Base-by-base conservation (phyloP, 1,139 yeast species). In the Nakaseomyces delphensis region DNA sequence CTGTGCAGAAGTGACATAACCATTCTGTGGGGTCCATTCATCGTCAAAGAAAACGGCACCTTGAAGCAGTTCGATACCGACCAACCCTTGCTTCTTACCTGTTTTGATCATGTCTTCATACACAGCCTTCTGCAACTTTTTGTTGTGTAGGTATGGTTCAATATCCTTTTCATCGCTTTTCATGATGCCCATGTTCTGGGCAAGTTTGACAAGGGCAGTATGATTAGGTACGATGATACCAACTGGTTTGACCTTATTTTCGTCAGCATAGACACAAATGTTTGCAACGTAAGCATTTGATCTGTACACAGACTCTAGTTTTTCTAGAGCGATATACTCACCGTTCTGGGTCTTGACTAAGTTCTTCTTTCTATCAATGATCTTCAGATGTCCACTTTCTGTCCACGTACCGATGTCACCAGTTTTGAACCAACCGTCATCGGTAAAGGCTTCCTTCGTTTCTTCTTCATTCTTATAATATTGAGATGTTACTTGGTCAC, bases 351-450 rank as follows among this genome's bases (percentile, higher is more conserved):
- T 93, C 74, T 91, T 91, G 56, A 91, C 95, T 65, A 91, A 73
- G 64, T 93, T 91, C 79, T 91, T 91, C 71, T 79, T 84, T 64
- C 99, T 84, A 68, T 91, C 99, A 63, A 93, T 83, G 50, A 91
- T 73, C 59, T 73, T 78, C 60, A 93, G 71, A 45, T 78, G 79
- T 54, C 98, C 98, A 51, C 71, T 73, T 14, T 77, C 50, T 39
- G 91, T 75, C 95, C 96, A 87, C 69, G 86, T 91, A 61, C 93
- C 96, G 64, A 91, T 86, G 66, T 91, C 99, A 64, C 99, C 99
- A 36, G 98, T 91, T 62, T 71, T 76, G 70, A 91, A 91, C 96
- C 96, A 91, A 14, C 60, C 63, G 51, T 86, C 96, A 43, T 71
- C 70, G 41, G 85, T 77, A 56, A 84, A 80, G 0, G 95, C 85